phyloP scores from a whole-genome alignment of 768 basidiomycete species.

The Kwoniella mangroviensis region DNA sequence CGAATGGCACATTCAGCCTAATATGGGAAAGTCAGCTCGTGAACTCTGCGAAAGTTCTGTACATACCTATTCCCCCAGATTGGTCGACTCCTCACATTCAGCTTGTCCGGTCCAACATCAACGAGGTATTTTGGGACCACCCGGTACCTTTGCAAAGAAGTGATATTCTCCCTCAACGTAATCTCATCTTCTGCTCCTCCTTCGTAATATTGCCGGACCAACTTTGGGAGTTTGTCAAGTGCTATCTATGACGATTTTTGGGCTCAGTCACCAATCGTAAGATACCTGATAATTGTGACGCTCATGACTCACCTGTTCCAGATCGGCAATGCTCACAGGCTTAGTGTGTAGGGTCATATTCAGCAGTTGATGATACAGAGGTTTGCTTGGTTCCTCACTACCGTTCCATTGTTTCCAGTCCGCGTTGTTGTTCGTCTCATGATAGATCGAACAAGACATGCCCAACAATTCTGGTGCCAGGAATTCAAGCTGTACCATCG shows the following conservation, averaged over 20 bases:
- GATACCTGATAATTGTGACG: too few relatives aligned
- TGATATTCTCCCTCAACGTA: slow-evolving; percentile 9
- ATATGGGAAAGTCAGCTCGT: background rate
- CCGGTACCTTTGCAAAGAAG: slow-evolving; percentile 15
- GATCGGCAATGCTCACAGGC: slow-evolving; percentile 9
- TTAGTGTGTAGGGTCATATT: background rate
- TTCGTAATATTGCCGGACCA: slow-evolving; percentile 11
- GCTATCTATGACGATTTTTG: background rate
- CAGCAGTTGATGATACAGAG: background rate
- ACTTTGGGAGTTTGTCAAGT: slow-evolving; percentile 9
- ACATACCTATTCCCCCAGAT: slow-evolving; percentile 17
- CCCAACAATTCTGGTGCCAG: too few relatives aligned
- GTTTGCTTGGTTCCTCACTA: background rate
- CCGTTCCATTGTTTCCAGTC: too few relatives aligned
- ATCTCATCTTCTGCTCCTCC: slow-evolving; percentile 21
- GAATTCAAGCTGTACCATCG: too few relatives aligned
- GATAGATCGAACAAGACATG: too few relatives aligned
- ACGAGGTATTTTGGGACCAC: slow-evolving; percentile 12
- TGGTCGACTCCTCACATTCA: slow-evolving; percentile 15
- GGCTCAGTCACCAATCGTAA: background rate
- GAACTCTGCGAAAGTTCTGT: background rate
- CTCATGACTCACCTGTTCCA: slow-evolving; percentile 14
- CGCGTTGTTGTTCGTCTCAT: too few relatives aligned
- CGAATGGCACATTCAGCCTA: slow-evolving; percentile 11
- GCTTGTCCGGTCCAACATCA: slow-evolving; percentile 15